phyloP scores from a whole-genome alignment of 306 rosid genomes.

The Lithocarpus polystachyus region DNA sequence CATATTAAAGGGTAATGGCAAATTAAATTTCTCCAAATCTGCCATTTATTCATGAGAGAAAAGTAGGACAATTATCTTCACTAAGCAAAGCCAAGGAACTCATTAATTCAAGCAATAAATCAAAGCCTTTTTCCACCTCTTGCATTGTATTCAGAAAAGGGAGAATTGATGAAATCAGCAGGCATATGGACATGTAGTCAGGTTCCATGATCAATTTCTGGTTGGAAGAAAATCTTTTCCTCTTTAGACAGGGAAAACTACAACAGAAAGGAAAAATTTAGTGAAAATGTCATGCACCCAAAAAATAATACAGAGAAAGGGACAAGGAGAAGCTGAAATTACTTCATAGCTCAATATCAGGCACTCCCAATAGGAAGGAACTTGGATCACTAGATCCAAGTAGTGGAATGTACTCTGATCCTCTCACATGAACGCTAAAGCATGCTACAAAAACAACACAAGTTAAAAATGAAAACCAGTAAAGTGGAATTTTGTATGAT shows the following conservation, averaged over 20 bases:
- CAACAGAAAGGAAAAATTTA: background rate
- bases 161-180: background rate
- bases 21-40: too few species aligned
- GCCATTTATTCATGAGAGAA: too few species aligned
- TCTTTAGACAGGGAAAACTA: background rate
- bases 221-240: background rate
- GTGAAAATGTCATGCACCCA: background rate
- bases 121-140: too few species aligned
- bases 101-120: too few species aligned
- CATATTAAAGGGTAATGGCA: too few species aligned
- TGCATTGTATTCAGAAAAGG: too few species aligned
- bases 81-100: too few species aligned
- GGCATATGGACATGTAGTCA: background rate
- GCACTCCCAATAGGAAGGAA: constrained; percentile 68
- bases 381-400: constrained; percentile 67
- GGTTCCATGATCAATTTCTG: background rate
- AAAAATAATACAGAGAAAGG: background rate
- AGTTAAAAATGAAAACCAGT: background rate
- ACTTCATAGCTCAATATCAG: constrained; percentile 66
- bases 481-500: background rate
- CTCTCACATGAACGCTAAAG: constrained; percentile 91
- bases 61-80: too few species aligned
- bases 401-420: constrained; percentile 87
- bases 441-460: constrained; percentile 62
- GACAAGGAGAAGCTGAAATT: constrained; percentile 5